phyloP scores from a whole-genome alignment of 352 stramenopile species.

The Phytophthora macrochlamydospora region DNA sequence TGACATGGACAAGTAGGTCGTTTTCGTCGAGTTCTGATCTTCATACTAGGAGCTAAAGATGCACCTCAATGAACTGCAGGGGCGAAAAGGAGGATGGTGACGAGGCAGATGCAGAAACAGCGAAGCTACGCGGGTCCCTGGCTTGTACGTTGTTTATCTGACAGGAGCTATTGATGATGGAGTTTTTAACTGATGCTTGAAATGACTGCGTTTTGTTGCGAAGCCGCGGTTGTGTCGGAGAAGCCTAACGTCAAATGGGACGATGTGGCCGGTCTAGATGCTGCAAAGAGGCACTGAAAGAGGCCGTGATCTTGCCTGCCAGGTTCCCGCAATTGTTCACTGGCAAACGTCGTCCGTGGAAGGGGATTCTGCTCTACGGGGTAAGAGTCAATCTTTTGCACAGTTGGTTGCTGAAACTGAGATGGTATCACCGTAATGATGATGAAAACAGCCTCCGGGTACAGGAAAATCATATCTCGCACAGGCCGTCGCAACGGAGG shows the following conservation, averaged over 20 bases:
- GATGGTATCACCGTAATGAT: conserved; percentile 1
- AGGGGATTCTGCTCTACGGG: conserved; percentile 98
- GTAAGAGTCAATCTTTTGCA: conserved; percentile 51
- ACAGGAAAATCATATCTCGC: conserved; percentile 97
- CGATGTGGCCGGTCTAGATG: conserved; percentile 97
- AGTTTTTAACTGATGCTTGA: conserved; percentile 3
- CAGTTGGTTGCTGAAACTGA: background rate
- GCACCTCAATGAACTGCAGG: conserved; percentile 32
- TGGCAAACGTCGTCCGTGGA: conserved; percentile 90
- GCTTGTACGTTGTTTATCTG: conserved; percentile 60
- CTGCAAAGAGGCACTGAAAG: conserved; percentile 97
- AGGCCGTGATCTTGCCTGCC: conserved; percentile 97
- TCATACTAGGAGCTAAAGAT: background rate
- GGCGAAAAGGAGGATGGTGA: conserved; percentile 87
- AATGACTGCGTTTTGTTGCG: conserved; percentile 1
- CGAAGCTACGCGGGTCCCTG: conserved; percentile 95
- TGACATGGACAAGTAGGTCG: conserved; percentile 77
- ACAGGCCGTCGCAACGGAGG: conserved; percentile 98
- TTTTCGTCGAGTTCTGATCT: background rate
- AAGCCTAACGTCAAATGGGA: conserved; percentile 97
- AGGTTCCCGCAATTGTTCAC: conserved; percentile 99
- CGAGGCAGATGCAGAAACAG: conserved; percentile 94
- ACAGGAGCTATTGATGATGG: background rate
- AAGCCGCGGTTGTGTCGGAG: conserved; percentile 85
- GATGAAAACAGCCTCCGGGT: conserved; percentile 63